phyloP scores from a whole-genome alignment of 1,284 basidiomycete species.

The Puccinia coronata region DNA sequence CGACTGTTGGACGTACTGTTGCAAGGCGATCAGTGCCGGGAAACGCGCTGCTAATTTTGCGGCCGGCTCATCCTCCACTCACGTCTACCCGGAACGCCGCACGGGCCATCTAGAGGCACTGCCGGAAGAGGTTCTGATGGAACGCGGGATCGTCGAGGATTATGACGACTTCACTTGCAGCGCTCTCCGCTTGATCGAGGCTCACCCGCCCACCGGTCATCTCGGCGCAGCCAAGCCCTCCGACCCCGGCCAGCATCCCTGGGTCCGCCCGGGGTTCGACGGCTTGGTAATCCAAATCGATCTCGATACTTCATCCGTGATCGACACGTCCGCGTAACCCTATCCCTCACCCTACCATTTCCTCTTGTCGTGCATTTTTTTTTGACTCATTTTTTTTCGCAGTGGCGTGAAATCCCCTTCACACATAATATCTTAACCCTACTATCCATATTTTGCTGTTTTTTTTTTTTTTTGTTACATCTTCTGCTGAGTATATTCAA shows the following conservation, averaged over 20 bases:
- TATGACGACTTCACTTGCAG: constrained; percentile 6
- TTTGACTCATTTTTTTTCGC: too few relatives aligned
- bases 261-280: constrained; percentile 31
- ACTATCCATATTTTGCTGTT: too few relatives aligned
- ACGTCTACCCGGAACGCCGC: background rate
- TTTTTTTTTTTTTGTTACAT: too few relatives aligned
- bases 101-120: background rate
- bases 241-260: background rate
- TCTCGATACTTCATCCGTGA: background rate
- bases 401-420: too few relatives aligned
- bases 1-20: constrained; percentile 26
- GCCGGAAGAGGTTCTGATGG: background rate
- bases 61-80: background rate
- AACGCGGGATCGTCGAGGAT: constrained; percentile 7
- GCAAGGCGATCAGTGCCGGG: constrained; percentile 26
- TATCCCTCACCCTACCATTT: background rate
- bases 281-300: constrained; percentile 13
- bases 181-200: constrained; percentile 17
- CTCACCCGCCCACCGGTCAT: background rate
- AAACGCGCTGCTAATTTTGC: background rate
- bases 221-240: background rate
- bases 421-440: too few relatives aligned
- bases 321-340: background rate
- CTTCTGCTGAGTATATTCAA: too few relatives aligned
- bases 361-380: background rate